Conservation (phyloP, 306 rosid genomes). For the Biancaea sappan region DNA sequence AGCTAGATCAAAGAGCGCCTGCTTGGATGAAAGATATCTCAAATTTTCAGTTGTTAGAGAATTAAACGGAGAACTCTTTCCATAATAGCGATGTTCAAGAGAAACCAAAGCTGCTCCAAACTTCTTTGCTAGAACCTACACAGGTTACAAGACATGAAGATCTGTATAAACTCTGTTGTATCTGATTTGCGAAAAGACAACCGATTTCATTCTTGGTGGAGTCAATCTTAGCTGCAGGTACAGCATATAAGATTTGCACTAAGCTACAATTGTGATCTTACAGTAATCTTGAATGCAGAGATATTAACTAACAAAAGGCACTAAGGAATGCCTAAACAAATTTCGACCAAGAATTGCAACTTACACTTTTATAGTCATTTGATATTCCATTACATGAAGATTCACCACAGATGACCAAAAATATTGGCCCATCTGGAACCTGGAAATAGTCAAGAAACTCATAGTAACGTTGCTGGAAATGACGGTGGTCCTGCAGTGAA, state of each 20-base stretch:
- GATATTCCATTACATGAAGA: slow-evolving; percentile 57
- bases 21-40: slow-evolving; percentile 89
- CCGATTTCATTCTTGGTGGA: not conserved
- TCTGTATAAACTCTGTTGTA: slow-evolving; percentile 23
- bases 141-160: slow-evolving; percentile 33
- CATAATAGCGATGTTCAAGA: slow-evolving; percentile 90
- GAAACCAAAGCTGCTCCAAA: slow-evolving; percentile 93
- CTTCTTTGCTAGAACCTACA: slow-evolving; percentile 87
- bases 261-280: slow-evolving; percentile 12
- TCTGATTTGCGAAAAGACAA: slow-evolving; percentile 3
- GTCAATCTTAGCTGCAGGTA: not conserved
- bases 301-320: slow-evolving; percentile 12
- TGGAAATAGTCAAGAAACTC: slow-evolving; percentile 82
- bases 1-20: slow-evolving; percentile 89
- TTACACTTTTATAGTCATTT: slow-evolving; percentile 75
- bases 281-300: slow-evolving; percentile 5
- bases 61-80: slow-evolving; percentile 78
- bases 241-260: not conserved
- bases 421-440: slow-evolving; percentile 76
- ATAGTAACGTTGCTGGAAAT: slow-evolving; percentile 82
- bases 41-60: slow-evolving; percentile 67
- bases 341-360: slow-evolving; percentile 29
- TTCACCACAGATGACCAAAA: slow-evolving; percentile 84
- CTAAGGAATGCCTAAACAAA: not conserved
- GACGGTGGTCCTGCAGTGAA: slow-evolving; percentile 72